phyloP scores from a whole-genome alignment of 352 stramenopile species.

The Elongisporangium anandrum region DNA sequence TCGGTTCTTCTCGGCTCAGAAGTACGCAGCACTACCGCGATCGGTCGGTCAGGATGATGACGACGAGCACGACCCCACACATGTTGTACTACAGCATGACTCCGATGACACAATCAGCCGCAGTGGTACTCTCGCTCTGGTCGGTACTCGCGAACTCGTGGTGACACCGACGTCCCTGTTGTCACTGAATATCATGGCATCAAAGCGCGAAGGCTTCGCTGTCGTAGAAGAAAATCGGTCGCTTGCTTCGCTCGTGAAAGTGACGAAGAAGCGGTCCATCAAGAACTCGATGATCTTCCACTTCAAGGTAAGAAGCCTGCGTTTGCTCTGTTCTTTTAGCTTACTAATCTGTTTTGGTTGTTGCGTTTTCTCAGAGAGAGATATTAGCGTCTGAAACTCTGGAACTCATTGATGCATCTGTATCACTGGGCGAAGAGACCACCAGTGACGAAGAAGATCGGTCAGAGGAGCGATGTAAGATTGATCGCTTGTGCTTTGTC shows the following conservation, averaged over 20 bases:
- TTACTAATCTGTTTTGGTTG: neutral
- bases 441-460: conserved; percentile 2
- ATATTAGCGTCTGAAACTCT: too few species aligned
- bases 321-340: conserved; percentile 1
- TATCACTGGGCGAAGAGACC: conserved; percentile 1
- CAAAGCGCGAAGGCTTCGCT: conserved; percentile 36
- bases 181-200: conserved; percentile 35
- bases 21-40: conserved; percentile 14
- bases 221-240: conserved; percentile 57
- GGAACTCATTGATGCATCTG: neutral
- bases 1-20: conserved; percentile 37
- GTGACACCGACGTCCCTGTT: conserved; percentile 49
- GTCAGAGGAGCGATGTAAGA: neutral
- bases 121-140: conserved; percentile 9
- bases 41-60: conserved; percentile 11
- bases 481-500: conserved; percentile 2
- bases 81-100: neutral
- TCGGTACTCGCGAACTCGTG: conserved; percentile 68
- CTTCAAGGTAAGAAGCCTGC: conserved; percentile 75
- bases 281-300: conserved; percentile 69
- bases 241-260: conserved; percentile 47
- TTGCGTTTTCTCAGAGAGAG: too few species aligned
- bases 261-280: conserved; percentile 49
- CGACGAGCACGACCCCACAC: conserved; percentile 7
- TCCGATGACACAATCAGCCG: neutral